A percentile compares a stretch with the other conserved stretches of the same genome.
phyloP scores from a whole-genome alignment of 257 asterid genomes.

The Leptodermis oblonga region DNA sequence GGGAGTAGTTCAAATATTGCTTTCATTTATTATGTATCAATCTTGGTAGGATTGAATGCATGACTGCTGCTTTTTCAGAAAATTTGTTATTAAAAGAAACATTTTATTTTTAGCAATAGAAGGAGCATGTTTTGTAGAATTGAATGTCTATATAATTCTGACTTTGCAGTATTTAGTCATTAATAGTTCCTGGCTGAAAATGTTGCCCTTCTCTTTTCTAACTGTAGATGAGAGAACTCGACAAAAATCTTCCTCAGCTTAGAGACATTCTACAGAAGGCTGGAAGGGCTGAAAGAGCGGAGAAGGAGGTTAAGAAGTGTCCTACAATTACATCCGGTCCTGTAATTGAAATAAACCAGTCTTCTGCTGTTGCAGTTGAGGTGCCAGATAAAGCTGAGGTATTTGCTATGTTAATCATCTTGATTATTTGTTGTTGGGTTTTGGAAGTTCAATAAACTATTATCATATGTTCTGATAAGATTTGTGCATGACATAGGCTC shows the following conservation, averaged over 20 bases:
- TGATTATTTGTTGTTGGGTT: neutral
- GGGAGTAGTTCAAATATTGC: neutral
- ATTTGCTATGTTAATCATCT: constrained; percentile 12
- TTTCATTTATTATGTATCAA: neutral
- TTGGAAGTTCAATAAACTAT: neutral
- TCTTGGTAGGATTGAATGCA: neutral
- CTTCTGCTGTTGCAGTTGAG: constrained; percentile 32
- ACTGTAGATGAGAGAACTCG: constrained; percentile 68
- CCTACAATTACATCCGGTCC: constrained; percentile 32
- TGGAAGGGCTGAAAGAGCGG: constrained; percentile 19
- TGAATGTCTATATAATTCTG: neutral
- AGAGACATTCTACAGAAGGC: constrained; percentile 44
- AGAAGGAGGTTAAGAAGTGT: constrained; percentile 33
- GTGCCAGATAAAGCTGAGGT: constrained; percentile 42
- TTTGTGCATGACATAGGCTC: constrained; percentile 28
- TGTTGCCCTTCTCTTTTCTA: constrained; percentile 5
- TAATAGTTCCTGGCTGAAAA: neutral
- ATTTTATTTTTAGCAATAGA: neutral
- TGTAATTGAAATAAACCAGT: constrained; percentile 18
- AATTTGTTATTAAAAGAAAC: neutral
- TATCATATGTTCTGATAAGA: neutral
- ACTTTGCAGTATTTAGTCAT: neutral
- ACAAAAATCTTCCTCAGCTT: constrained; percentile 54
- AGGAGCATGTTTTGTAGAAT: constrained; percentile 17
- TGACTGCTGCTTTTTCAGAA: neutral